Evolutionary conservation across 108 stramenopile genomes (phyloP), one percentile per base, ranked within the genome.

Genomic region (Pseudonitzschia pungens): DNA sequence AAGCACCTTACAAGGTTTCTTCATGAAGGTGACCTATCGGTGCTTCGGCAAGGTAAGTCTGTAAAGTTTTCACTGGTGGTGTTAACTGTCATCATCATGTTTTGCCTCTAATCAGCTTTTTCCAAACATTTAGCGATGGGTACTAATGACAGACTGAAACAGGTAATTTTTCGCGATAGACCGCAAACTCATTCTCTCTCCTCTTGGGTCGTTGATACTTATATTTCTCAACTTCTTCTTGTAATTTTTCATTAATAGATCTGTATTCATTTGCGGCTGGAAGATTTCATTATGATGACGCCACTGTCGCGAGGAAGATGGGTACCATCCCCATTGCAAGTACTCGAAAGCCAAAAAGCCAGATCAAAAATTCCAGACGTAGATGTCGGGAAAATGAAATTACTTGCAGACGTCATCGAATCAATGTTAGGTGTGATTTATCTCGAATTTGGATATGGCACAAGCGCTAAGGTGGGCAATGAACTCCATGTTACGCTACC

Each of bases 371-470:
- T 63, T 16, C 26, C 16, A 15, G 48, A 65, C 8, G 48, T 71
- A 73, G 27, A 20, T 53, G 58, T 48, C 15, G 75, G 36, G 18
- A 15, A 33, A 1, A 51, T 40, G 21, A 86, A 86, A 57, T 54
- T 78, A 14, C 72, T 60, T 59, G 88, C 88, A 14, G 88, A 89
- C 83, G 77, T 87, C 10, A 42, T 89, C 9, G 88, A 89, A 68
- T 60, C 88, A 22, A 51, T 89, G 16, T 62, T 89, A 36, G 88
- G 86, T 14, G 53, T 86, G 4, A 64, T 89, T 65, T 89, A 79
- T 54, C 16, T 87, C 11, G 28, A 83, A n/a, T 53, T 56, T 71
- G 88, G 86, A 24, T 83, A 75, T 33, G 20, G 78, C 22, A 74
- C 48, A 20, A 66, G 81, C 26, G 65, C 41, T 22, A 40, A 55